A percentile compares a stretch with the other conserved stretches of the same genome.
phyloP scores from a whole-genome alignment of 257 asterid species.

The Lantana camara region DNA sequence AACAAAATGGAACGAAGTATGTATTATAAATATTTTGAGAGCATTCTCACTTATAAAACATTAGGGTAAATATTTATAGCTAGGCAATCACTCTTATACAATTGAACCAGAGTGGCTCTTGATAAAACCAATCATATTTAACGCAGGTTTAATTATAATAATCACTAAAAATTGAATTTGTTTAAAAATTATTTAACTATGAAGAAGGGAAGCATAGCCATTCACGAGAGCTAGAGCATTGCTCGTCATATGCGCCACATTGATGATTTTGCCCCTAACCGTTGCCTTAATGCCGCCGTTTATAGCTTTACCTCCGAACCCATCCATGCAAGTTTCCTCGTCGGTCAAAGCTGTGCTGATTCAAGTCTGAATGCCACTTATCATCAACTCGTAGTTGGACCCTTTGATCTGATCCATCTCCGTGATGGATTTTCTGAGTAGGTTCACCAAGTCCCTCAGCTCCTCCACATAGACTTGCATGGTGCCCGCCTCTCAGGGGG shows the following conservation, averaged over 20 bases:
- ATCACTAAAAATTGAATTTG: too few relatives aligned
- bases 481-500: slow-evolving; percentile 55
- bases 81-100: too few relatives aligned
- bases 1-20: too few relatives aligned
- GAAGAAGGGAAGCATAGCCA: slow-evolving; percentile 42
- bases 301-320: slow-evolving; percentile 52
- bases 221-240: slow-evolving; percentile 76
- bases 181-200: slow-evolving; percentile 26
- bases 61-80: too few relatives aligned
- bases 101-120: too few relatives aligned
- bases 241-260: slow-evolving; percentile 67
- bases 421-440: slow-evolving; percentile 39
- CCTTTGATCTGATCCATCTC: slow-evolving; percentile 51
- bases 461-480: slow-evolving; percentile 72
- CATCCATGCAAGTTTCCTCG: slow-evolving; percentile 70
- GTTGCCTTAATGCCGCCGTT: slow-evolving; percentile 41
- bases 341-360: slow-evolving; percentile 86
- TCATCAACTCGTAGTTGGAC: slow-evolving; percentile 34
- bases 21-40: too few relatives aligned
- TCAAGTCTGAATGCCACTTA: slow-evolving; percentile 71
- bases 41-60: too few relatives aligned
- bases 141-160: too few relatives aligned
- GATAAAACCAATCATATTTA: too few relatives aligned
- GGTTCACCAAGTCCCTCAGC: slow-evolving; percentile 53
- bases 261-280: slow-evolving; percentile 42